Evolutionary conservation across 768 basidiomycete genomes (phyloP).

Genomic region (Mrakia gelida): DNA sequence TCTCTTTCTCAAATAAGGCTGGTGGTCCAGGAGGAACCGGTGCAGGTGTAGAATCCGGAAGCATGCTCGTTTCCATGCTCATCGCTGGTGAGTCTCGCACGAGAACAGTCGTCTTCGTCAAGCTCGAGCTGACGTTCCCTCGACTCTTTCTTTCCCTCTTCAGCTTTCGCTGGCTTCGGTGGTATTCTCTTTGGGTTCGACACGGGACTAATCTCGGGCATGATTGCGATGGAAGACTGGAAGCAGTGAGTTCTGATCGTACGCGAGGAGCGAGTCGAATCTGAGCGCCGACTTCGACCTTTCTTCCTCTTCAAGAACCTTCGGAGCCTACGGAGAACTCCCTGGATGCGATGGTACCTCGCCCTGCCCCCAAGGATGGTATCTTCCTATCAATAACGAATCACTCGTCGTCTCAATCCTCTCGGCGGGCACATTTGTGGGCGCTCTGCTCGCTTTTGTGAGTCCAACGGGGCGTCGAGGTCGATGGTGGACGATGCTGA

Average conservation of each 20-base stretch:
- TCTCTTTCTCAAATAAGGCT: too few species aligned
- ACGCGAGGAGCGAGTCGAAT: too few species aligned
- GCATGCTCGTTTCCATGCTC: too few species aligned
- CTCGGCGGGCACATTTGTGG: conserved; percentile 47
- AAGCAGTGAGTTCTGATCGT: too few species aligned
- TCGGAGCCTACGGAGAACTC: background rate
- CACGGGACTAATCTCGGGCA: conserved; percentile 6
- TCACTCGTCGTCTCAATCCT: conserved; percentile 47
- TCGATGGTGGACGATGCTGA: conserved; percentile 39
- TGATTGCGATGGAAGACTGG: conserved; percentile 24
- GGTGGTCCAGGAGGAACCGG: too few species aligned
- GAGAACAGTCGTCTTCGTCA: too few species aligned
- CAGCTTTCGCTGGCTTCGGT: too few species aligned
- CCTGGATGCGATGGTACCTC: background rate
- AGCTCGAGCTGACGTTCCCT: too few species aligned
- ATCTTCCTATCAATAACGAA: conserved; percentile 15
- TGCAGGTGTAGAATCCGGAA: too few species aligned
- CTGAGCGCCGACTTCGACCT: background rate
- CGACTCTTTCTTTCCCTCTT: too few species aligned
- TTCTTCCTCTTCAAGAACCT: background rate
- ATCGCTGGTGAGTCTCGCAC: too few species aligned
- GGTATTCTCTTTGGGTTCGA: conserved; percentile 14
- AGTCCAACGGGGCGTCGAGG: background rate
- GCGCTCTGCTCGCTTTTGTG: conserved; percentile 22
- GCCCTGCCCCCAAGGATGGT: background rate